phyloP scores from a whole-genome alignment of 495 filamentous ascomycete species.

The Paragyromitra xinjiangensis region DNA sequence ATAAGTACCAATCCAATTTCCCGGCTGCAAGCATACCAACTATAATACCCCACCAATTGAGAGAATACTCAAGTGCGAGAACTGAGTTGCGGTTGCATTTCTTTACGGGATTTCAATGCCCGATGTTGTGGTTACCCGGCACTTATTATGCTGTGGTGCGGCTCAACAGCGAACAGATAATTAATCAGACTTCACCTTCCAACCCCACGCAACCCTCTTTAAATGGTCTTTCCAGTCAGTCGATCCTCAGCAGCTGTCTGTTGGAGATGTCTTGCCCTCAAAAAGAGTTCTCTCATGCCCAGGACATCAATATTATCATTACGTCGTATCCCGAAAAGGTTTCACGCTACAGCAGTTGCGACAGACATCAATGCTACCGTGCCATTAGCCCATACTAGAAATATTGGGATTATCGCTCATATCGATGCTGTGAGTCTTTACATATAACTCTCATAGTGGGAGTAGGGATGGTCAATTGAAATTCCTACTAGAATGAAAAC shows the following conservation, averaged over 20 bases:
- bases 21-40: too few species aligned
- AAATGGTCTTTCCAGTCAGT: conserved; percentile 29
- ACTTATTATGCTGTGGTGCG: not conserved
- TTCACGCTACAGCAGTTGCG: conserved; percentile 23
- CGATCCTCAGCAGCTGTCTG: conserved; percentile 15
- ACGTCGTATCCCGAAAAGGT: not conserved
- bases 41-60: too few species aligned
- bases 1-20: too few species aligned
- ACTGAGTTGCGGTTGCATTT: not conserved
- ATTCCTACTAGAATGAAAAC: not conserved
- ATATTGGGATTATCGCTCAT: conserved; percentile 99
- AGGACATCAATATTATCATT: conserved; percentile 22
- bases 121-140: conserved; percentile 1
- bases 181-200: not conserved
- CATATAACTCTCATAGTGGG: not conserved
- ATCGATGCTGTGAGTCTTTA: conserved; percentile 82
- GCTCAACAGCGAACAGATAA: not conserved
- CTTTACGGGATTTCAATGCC: not conserved
- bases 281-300: not conserved
- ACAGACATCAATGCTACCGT: conserved; percentile 44
- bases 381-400: conserved; percentile 72
- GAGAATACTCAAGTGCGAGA: too few species aligned
- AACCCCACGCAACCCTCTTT: conserved; percentile 6
- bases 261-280: conserved; percentile 23
- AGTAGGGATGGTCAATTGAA: not conserved